phyloP scores from a whole-genome alignment of 805 yeast genomes.

The Yamadazyma tumulicola region DNA sequence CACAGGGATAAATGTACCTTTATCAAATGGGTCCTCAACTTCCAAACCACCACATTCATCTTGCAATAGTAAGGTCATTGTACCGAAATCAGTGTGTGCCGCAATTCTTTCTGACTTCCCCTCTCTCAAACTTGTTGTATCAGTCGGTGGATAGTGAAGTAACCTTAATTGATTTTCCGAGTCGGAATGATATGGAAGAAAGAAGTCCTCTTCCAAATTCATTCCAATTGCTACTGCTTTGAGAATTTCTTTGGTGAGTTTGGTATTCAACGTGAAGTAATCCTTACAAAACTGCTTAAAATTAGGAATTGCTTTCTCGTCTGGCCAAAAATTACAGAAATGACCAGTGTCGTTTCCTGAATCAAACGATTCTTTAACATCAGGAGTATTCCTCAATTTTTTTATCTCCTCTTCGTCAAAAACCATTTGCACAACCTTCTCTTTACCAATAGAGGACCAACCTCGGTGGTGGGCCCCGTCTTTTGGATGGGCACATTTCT shows the following conservation, averaged over 20 bases:
- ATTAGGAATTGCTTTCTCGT: constrained; percentile 19
- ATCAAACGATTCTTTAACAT: constrained; percentile 31
- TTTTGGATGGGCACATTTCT: no score
- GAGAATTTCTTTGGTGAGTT: constrained; percentile 12
- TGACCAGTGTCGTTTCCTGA: no score
- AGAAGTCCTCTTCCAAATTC: no score
- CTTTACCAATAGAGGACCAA: constrained; percentile 19
- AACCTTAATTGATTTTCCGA: no score
- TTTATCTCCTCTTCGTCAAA: constrained; percentile 22
- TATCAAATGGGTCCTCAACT: constrained; percentile 23
- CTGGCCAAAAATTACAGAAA: constrained; percentile 24
- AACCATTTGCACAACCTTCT: constrained; percentile 19
- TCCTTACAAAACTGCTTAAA: constrained; percentile 17
- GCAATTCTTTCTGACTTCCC: constrained; percentile 22
- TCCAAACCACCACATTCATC: constrained; percentile 37
- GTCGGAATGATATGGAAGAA: no score
- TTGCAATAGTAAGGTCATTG: constrained; percentile 22
- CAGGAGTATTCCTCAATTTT: constrained; percentile 19
- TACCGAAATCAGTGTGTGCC: constrained; percentile 23
- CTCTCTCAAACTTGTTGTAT: constrained; percentile 10
- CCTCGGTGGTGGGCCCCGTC: constrained; percentile 18
- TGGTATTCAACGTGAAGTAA: constrained; percentile 16
- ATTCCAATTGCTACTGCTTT: constrained; percentile 20
- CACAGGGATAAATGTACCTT: constrained; percentile 28
- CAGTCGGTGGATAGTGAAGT: constrained; percentile 22